Evolutionary conservation across 345 rosid genomes (phyloP), one percentile per base, ranked within the genome.

Genomic region (Trapa incisa): DNA sequence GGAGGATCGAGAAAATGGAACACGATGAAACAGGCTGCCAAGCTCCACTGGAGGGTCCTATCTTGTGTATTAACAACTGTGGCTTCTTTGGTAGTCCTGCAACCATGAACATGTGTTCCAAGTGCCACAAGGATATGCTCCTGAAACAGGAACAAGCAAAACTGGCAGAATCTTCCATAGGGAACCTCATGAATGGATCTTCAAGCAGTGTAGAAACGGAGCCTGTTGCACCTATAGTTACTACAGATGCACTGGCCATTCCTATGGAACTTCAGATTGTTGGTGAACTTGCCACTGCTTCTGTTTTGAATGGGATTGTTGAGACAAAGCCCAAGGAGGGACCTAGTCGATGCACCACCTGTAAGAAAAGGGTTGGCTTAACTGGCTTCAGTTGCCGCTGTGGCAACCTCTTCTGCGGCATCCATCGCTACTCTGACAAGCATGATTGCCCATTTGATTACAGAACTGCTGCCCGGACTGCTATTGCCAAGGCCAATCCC

Each of bases 1-100:
- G 83, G 75, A 71, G 76, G 69, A 73, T 74, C 70, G 77, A 70
- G 77, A 82, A 82, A 72, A 88, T 86, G 94, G 94, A 88, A 79
- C 90, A 87, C 57, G 89, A 91, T 71, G 89, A 91, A 81, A 91
- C 98, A 71, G 96, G 91, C 77, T 91, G 96, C 81, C 96, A 89
- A 75, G 86, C 92, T 73, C 85, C 91, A 65, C 97, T 88, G 0
- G 96, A 91, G 75, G 78, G 89, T 42, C 90, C 94, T 5, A 84
- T 22, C 29, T 22, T 22, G 29, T 22, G 29, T 22, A 22, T 22
- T 22, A 22, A 22, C 29, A 22, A 22, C 69, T 91, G 97, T 33
- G 97, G 97, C 74, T 91, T 88, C 93, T 91, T 87, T 36, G 96
- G 96, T 72, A 91, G 94, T 62, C 84, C 91, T 15, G 91, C 94